Evolutionary conservation across 805 yeast species (phyloP), one percentile per base, ranked within the genome.

Genomic region (Pichia cephalocereana): DNA sequence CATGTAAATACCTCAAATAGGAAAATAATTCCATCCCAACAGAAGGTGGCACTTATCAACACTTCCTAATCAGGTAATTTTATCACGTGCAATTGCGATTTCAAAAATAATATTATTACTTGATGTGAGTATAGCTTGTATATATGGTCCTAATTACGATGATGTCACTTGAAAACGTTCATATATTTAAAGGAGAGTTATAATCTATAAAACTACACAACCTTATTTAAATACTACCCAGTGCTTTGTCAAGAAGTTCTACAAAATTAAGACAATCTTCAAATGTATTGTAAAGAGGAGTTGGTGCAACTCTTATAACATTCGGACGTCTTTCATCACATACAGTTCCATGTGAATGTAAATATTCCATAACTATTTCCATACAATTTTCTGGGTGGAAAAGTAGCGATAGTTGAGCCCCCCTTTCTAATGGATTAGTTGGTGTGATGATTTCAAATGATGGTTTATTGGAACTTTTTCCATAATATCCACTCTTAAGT

Each of bases 271-370:
- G 68, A 14, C 85, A 79, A 52, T 90, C 95, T 40, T 61, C 66
- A 55, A 85, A 85, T 1, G 85, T 78, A 58, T 88, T 90, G 68
- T 90, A 90, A 43, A 88, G 70, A 0, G 96, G 93, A 3, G 77
- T 71, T 8, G 98, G 96, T 0, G 96, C 91, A n/a, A 90, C 60
- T 49, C 97, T 70, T 38, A 91, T 79, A n/a, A 89, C 97, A 60
- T 81, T 80, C 1, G 97, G 97, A 60, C 87, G 74, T 61, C 98
- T 74, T 60, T 90, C 96, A 62, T 90, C 98, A 49, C 87, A 84
- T 26, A 90, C 76, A 2, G 87, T 78, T 3, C 88, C 96, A 6
- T 64, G 54, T 11, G 70, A 58, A 52, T 69, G 73, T 52, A 90
- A 60, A 50, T 70, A 68, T 2, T 59, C 55, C 49, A 76, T 74